Evolutionary conservation across 352 stramenopile genomes (phyloP), one percentile per base, ranked within the genome.

Genomic region (Phytopythium sindhum): DNA sequence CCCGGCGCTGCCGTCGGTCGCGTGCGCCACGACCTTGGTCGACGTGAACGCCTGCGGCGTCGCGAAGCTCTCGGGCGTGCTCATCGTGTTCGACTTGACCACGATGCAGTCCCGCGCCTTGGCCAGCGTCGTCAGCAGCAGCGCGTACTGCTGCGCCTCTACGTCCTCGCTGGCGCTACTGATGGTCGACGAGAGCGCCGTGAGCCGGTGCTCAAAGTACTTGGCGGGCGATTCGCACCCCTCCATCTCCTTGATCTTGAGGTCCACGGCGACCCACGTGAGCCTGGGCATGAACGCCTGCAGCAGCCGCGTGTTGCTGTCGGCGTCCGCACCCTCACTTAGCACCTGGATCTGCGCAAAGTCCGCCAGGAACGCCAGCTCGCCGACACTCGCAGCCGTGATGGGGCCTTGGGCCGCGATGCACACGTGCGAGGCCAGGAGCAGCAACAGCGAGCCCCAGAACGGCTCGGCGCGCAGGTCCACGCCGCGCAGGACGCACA

Each of bases 201-300:
- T 63, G 58, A 92, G 67, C 53, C 85, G 77, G 51, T 83, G 69
- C 61, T 90, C 83, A n/a, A 92, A 87, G 68, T 90, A 92, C 55
- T 75, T 78, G 26, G 68, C 70, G 19, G 81, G 68, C 17, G 79
- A 85, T 57, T 92, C 79, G 52, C 71, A 75, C 54, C 83, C 83
- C 57, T 83, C 68, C 81, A 92, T 88, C 61, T 92, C 81, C 66
- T 92, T 90, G 58, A 88, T 75, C 68, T 92, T 90, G 59, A 92
- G 77, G 62, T 90, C 83, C 55, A 92, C 58, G 1, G 83, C 83
- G 12, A 73, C 79, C 83, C 83, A 92, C 51, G 83, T 90, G 48
- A 90, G 72, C 41, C 59, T 68, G 23, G 83, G 83, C 53, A 77
- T 61, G 29, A 92, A 57, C n/a, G 77, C 77, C 60, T 75, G 73